Percentiles rank a stretch among this genome's conserved stretches.
Conservation (phyloP, 2,329 filamentous ascomycete species). For the Cladophialophora bantiana region DNA sequence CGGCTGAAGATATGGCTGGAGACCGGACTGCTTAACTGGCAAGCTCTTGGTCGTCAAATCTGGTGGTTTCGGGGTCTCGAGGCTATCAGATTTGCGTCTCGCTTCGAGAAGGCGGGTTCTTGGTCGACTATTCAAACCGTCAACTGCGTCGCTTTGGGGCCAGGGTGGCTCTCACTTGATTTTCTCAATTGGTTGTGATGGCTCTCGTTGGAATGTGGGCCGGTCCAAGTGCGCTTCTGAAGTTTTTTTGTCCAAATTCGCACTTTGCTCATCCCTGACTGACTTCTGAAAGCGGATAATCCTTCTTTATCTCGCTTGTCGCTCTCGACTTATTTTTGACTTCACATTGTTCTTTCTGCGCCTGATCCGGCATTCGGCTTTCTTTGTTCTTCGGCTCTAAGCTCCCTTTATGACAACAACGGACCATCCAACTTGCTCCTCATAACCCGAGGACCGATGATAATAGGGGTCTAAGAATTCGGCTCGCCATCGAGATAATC, state of each 20-base stretch:
- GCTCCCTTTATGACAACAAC: conserved; percentile 1
- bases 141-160: background rate
- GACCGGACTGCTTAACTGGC: background rate
- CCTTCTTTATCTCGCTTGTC: conserved; percentile 14
- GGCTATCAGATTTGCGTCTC: background rate
- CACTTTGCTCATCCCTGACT: background rate
- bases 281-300: conserved; percentile 5
- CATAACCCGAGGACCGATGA: background rate
- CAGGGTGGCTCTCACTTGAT: background rate
- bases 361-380: background rate
- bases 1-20: background rate
- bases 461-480: background rate
- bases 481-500: background rate
- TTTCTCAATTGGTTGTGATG: background rate
- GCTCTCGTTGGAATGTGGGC: conserved; percentile 8
- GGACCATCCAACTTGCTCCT: background rate
- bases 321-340: conserved; percentile 6
- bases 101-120: background rate
- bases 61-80: background rate
- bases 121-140: background rate
- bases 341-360: background rate
- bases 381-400: conserved; percentile 1
- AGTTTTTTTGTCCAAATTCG: background rate
- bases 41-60: background rate
- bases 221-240: background rate